Percentiles rank a stretch among this genome's conserved stretches.
These are phyloP conservation scores for Colletotrichum sansevieriae DNA, from an alignment of 2,329 filamentous ascomycete genomes.

Conservation along the genomic window DNA sequence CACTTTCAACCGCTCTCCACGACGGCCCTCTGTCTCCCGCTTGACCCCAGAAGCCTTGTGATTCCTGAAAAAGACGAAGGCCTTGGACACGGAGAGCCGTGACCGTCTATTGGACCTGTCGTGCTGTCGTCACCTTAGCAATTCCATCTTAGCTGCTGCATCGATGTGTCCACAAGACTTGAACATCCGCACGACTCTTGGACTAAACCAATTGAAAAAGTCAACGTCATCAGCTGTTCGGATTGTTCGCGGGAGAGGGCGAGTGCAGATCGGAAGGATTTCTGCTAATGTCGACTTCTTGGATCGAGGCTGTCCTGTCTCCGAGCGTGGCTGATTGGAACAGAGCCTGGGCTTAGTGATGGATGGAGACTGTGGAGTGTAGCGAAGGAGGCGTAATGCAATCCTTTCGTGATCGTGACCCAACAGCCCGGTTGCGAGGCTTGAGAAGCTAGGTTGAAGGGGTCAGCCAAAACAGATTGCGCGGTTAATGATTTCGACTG, in stretches of 20 bases:
- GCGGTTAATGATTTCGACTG: slow-evolving; percentile 14
- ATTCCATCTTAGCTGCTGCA: slow-evolving; percentile 4
- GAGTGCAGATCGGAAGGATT: not conserved
- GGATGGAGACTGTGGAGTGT: slow-evolving; percentile 24
- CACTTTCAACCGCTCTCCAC: slow-evolving; percentile 12
- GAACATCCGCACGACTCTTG: not conserved
- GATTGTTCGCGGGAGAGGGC: not conserved
- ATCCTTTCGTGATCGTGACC: slow-evolving; percentile 26
- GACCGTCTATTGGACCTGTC: slow-evolving; percentile 11
- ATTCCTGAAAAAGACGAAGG: slow-evolving; percentile 11
- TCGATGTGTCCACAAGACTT: not conserved
- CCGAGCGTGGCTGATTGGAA: slow-evolving; percentile 1
- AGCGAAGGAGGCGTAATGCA: slow-evolving; percentile 2
- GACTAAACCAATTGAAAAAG: not conserved
- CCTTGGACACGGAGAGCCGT: not conserved
- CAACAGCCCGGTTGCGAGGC: slow-evolving; percentile 23
- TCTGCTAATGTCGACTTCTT: not conserved
- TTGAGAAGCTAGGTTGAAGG: slow-evolving; percentile 21
- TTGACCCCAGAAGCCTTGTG: slow-evolving; percentile 1
- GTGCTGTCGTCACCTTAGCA: slow-evolving; percentile 4
- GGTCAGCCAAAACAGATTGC: slow-evolving; percentile 26
- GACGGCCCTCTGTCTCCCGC: slow-evolving; percentile 24
- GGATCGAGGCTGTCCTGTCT: slow-evolving; percentile 4
- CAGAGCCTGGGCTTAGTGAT: slow-evolving; percentile 8
- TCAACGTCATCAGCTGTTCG: not conserved